Percentiles rank a stretch among this genome's conserved stretches.
phyloP scores from a whole-genome alignment of 257 asterid genomes.

The Scutellaria barbata region DNA sequence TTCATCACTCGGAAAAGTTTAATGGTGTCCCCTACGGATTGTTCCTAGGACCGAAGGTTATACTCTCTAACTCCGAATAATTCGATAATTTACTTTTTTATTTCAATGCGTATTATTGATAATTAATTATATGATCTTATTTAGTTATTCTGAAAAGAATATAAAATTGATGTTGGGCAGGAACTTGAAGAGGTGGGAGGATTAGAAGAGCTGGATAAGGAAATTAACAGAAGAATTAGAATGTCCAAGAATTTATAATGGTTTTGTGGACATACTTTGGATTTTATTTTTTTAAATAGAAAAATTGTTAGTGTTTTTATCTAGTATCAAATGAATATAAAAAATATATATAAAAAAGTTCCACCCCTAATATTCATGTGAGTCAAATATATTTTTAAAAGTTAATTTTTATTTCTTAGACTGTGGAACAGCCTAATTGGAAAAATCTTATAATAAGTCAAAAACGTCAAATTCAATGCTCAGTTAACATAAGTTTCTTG shows the following conservation, averaged over 20 bases:
- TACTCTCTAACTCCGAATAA: background rate
- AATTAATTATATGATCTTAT: background rate
- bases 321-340: background rate
- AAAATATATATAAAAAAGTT: too few species aligned
- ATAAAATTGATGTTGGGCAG: conserved; percentile 38
- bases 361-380: too few species aligned
- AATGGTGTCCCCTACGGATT: conserved; percentile 86
- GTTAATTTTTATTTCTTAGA: too few species aligned
- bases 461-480: too few species aligned
- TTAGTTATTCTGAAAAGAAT: background rate
- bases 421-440: too few species aligned
- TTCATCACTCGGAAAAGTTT: conserved; percentile 86
- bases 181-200: conserved; percentile 82
- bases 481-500: too few species aligned
- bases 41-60: conserved; percentile 82
- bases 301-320: too few species aligned
- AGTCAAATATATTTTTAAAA: too few species aligned
- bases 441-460: too few species aligned
- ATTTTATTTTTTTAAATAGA: background rate
- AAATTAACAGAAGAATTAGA: conserved; percentile 58
- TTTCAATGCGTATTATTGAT: background rate
- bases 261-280: background rate
- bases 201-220: conserved; percentile 68
- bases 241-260: conserved; percentile 43
- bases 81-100: background rate